Evolutionary conservation across 2,329 filamentous ascomycete species (phyloP).

Genomic region (Helotiales sp.): DNA sequence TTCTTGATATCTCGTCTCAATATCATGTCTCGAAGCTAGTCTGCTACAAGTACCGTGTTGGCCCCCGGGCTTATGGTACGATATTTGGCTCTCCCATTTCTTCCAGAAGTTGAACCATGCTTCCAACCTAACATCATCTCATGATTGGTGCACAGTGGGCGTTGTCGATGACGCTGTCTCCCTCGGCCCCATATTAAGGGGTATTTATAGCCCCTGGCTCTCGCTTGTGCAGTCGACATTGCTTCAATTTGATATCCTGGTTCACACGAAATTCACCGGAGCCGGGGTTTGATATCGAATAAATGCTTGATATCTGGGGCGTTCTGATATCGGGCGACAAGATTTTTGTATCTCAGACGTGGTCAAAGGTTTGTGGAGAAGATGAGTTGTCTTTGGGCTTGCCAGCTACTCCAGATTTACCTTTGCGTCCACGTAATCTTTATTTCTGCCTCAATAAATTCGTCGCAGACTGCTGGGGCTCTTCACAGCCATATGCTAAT

Average conservation of each 20-base stretch:
- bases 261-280: slow-evolving; percentile 6
- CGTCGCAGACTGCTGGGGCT: too few relatives aligned
- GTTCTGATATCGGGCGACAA: background rate
- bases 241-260: slow-evolving; percentile 21
- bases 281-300: slow-evolving; percentile 11
- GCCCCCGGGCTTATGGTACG: slow-evolving; percentile 1
- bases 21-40: slow-evolving; percentile 17
- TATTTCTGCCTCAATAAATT: too few relatives aligned
- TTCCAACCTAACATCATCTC: too few relatives aligned
- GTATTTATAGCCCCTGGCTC: slow-evolving; percentile 17
- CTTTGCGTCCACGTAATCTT: background rate
- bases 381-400: background rate
- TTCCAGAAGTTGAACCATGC: slow-evolving; percentile 2
- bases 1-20: slow-evolving; percentile 15
- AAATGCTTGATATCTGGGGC: slow-evolving; percentile 17
- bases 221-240: slow-evolving; percentile 25
- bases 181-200: background rate
- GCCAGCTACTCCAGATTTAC: background rate
- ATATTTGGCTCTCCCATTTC: slow-evolving; percentile 1
- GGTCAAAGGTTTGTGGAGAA: background rate
- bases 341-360: slow-evolving; percentile 2
- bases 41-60: slow-evolving; percentile 15
- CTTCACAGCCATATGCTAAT: background rate
- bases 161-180: slow-evolving; percentile 11
- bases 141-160: background rate